Percentiles rank a stretch among this genome's conserved stretches.
Conservation (phyloP, 2,329 filamentous ascomycete species). For the Cryphonectria nitschkei region DNA sequence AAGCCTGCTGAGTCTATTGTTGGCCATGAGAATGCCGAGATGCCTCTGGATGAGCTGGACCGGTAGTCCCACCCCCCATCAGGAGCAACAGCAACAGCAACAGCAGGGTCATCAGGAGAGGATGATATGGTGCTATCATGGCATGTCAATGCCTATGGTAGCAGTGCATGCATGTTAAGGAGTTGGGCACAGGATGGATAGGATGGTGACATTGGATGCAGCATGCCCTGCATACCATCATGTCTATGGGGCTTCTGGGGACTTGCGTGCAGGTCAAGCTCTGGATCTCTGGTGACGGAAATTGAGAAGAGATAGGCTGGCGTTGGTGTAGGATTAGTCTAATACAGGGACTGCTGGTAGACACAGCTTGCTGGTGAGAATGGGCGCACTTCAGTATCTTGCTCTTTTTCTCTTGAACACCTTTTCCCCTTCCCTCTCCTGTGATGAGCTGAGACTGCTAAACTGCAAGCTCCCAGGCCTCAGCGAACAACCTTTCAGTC, state of each 20-base stretch:
- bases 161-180: conserved; percentile 1
- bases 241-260: background rate
- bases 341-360: background rate
- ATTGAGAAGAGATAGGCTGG: background rate
- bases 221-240: background rate
- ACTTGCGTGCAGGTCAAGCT: background rate
- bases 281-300: background rate
- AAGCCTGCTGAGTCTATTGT: conserved; percentile 84
- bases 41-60: conserved; percentile 78
- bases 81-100: background rate
- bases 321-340: conserved; percentile 15
- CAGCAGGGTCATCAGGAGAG: background rate
- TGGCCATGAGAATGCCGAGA: conserved; percentile 70
- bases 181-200: background rate
- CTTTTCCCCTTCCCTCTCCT: background rate
- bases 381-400: conserved; percentile 2
- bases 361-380: conserved; percentile 4
- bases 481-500: background rate
- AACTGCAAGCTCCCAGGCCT: background rate
- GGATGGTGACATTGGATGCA: background rate
- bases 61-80: conserved; percentile 44
- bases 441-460: background rate
- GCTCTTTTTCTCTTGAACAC: background rate
- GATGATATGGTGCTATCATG: background rate
- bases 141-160: background rate